These are phyloP conservation scores for Olyra latifolia DNA, from an alignment of 176 grass and related monocot genomes.

Conservation along the genomic window DNA sequence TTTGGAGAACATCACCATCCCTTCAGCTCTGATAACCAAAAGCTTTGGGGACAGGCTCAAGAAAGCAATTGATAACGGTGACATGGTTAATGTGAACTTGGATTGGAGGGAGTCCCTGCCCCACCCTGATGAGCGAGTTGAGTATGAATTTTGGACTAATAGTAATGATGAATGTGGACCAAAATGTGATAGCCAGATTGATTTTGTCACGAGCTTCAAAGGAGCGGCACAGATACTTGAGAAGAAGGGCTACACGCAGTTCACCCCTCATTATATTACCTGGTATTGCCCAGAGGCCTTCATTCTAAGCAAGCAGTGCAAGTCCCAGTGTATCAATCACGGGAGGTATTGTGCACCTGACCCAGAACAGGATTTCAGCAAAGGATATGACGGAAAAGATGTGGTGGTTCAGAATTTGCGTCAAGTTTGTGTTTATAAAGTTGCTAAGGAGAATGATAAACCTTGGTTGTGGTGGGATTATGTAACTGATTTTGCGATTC, in stretches of 20 bases:
- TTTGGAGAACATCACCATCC: constrained; percentile 71
- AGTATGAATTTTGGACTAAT: constrained; percentile 86
- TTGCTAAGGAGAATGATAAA: constrained; percentile 58
- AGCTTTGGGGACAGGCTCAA: constrained; percentile 64
- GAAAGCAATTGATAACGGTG: constrained; percentile 56
- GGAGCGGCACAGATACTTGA: constrained; percentile 70
- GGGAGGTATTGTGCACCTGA: constrained; percentile 83
- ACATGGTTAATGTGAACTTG: constrained; percentile 78
- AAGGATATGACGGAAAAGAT: constrained; percentile 86
- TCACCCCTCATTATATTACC: constrained; percentile 82
- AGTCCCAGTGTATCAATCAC: constrained; percentile 79
- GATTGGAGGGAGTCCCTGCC: constrained; percentile 79
- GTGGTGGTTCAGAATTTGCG: constrained; percentile 74
- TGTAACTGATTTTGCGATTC: constrained; percentile 69
- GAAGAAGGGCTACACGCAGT: constrained; percentile 73
- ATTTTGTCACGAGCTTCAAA: constrained; percentile 81
- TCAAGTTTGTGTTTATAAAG: constrained; percentile 62
- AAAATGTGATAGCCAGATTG: constrained; percentile 74
- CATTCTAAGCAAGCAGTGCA: constrained; percentile 71
- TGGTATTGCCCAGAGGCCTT: constrained; percentile 81
- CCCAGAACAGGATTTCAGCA: constrained; percentile 75
- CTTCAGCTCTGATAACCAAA: constrained; percentile 68
- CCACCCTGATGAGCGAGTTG: constrained; percentile 68
- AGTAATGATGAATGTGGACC: constrained; percentile 76
- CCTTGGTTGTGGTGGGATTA: constrained; percentile 90